phyloP scores from a whole-genome alignment of 2,329 filamentous ascomycete species.

The Phaeophleospora eucalypticola region DNA sequence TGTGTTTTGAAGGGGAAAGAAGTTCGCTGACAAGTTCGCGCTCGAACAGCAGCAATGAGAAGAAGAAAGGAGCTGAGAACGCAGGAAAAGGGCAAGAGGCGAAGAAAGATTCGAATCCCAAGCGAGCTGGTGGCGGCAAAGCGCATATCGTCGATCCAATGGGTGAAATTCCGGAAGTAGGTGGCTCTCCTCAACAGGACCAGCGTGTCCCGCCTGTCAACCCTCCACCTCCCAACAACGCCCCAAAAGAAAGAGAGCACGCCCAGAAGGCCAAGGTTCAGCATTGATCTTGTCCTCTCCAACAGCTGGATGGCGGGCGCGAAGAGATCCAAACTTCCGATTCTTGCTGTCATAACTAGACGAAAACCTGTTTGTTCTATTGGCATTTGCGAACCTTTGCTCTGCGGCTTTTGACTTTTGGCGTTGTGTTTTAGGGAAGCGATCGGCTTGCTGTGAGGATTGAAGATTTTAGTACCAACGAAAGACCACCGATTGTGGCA shows the following conservation, averaged over 20 bases:
- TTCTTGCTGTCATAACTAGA: background rate
- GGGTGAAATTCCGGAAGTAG: slow-evolving; percentile 16
- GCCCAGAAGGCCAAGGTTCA: slow-evolving; percentile 7
- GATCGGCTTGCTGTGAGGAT: slow-evolving; percentile 6
- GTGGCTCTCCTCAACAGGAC: slow-evolving; percentile 1
- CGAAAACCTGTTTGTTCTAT: background rate
- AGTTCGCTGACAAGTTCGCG: slow-evolving; percentile 24
- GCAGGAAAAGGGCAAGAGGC: background rate
- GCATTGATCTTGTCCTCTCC: background rate
- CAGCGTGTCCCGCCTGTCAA: background rate
- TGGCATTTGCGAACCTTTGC: background rate
- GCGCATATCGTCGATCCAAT: slow-evolving; percentile 11
- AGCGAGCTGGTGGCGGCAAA: background rate
- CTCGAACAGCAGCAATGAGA: slow-evolving; percentile 17
- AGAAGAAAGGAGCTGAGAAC: slow-evolving; percentile 7
- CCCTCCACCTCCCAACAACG: background rate
- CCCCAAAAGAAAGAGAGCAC: background rate
- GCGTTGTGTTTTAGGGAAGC: slow-evolving; percentile 16
- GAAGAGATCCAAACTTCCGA: background rate
- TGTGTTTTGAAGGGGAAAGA: slow-evolving; percentile 17
- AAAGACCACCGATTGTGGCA: too few species aligned
- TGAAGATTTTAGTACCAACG: too few species aligned
- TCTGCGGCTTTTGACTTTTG: slow-evolving; percentile 14
- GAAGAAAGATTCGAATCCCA: background rate
- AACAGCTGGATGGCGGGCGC: slow-evolving; percentile 2